phyloP scores from a whole-genome alignment of 164 flowering plant species.

The Stephania cephalantha region DNA sequence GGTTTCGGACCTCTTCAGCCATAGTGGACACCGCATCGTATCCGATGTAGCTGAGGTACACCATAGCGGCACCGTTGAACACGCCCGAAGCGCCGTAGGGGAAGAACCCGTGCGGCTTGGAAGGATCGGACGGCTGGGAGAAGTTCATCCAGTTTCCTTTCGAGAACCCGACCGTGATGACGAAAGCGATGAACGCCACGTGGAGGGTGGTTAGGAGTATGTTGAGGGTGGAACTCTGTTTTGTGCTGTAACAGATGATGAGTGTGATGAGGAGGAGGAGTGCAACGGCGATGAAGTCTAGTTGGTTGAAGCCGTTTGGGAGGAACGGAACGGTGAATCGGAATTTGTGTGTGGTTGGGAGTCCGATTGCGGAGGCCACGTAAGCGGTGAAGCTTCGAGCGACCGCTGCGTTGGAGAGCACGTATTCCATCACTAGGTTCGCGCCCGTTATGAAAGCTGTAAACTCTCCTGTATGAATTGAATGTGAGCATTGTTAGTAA shows the following conservation, averaged over 20 bases:
- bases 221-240: constrained; percentile 81
- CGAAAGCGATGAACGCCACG: constrained; percentile 58
- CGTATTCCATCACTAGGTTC: constrained; percentile 71
- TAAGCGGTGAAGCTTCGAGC: constrained; percentile 67
- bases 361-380: constrained; percentile 44
- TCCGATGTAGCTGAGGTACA: constrained; percentile 86
- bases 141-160: constrained; percentile 66
- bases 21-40: constrained; percentile 96
- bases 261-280: constrained; percentile 44
- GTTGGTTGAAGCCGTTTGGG: constrained; percentile 50
- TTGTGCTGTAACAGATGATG: constrained; percentile 71
- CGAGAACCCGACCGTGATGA: constrained; percentile 67
- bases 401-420: constrained; percentile 72
- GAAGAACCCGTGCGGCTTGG: constrained; percentile 44
- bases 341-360: constrained; percentile 37
- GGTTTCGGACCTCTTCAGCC: constrained; percentile 85
- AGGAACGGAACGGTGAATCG: constrained; percentile 35
- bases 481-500: not conserved
- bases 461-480: constrained; percentile 47
- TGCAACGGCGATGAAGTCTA: constrained; percentile 56
- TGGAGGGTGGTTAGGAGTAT: constrained; percentile 63
- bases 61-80: constrained; percentile 78
- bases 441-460: constrained; percentile 66
- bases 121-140: constrained; percentile 42
- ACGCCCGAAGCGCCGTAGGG: constrained; percentile 73